Evolutionary conservation across 352 stramenopile species (phyloP), one percentile per base, ranked within the genome.

Genomic region (Phytophthora megakarya): DNA sequence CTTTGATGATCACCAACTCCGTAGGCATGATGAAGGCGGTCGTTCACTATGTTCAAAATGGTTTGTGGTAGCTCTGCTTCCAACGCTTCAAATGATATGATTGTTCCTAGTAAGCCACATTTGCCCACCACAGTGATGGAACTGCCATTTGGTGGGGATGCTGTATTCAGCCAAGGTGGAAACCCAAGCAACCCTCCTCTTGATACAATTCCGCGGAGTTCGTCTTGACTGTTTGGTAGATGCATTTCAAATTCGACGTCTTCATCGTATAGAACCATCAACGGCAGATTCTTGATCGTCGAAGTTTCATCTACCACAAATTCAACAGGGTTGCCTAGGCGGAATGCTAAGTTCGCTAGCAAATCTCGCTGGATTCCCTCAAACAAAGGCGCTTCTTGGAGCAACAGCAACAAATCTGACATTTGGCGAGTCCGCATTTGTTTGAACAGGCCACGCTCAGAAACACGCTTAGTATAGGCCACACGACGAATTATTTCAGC

Each of bases 401-500:
- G 37, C 32, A 70, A 18, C 16, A 48, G 19, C 23, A 70, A 26
- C 26, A 65, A 23, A 43, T 70, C 62, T 0, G 54, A 61, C 15
- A 78, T 15, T 9, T 59, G 50, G 1, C 47, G 59, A 9, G 9
- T 46, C 15, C 26, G 42, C 26, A 61, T 57, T 19, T 47, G 19
- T 9, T 64, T 42, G n/a, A 72, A 68, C 10, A 74, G 28, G 15
- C 18, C 16, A 9, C 50, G 30, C 12, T 76, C 67, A 1, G 51
- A 35, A 18, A 65, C 32, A 5, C 56, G 43, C 9, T 68, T 78
- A 4, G 52, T 61, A 46, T 69, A 78, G 1, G 67, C 57, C 5
- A 72, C 67, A 18, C 67, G 71, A 26, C 71, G 71, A 43, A 76
- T 59, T 15, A 69, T 51, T 21, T 78, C 71, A 13, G 67, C 71